Percentiles rank a stretch among this genome's conserved stretches.
Evolutionary conservation across 768 basidiomycete species (phyloP).

Genomic region (Crepidotus variabilis): DNA sequence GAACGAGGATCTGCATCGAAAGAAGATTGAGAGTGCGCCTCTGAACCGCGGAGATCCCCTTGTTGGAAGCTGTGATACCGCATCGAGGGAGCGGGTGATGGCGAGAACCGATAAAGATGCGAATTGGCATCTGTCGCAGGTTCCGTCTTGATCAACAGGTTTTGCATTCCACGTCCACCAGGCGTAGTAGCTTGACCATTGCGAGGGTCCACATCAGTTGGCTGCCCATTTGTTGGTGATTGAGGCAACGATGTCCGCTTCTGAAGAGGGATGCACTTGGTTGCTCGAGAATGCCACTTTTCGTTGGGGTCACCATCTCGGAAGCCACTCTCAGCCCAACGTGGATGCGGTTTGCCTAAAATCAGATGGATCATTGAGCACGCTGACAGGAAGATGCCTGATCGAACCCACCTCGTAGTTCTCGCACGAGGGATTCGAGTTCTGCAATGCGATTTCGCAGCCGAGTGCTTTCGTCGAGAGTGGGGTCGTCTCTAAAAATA

Average conservation of each 20-base stretch:
- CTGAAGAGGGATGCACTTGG: slow-evolving; percentile 52
- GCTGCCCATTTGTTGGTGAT: slow-evolving; percentile 24
- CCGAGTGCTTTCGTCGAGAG: slow-evolving; percentile 82
- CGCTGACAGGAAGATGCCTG: background rate
- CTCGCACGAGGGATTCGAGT: slow-evolving; percentile 87
- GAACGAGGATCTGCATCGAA: slow-evolving; percentile 36
- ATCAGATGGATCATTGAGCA: background rate
- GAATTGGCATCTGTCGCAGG: slow-evolving; percentile 45
- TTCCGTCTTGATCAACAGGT: slow-evolving; percentile 64
- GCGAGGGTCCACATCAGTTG: slow-evolving; percentile 27
- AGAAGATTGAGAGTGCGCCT: slow-evolving; percentile 20
- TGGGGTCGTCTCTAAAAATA: slow-evolving; percentile 71
- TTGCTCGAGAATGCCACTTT: slow-evolving; percentile 83
- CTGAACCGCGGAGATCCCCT: slow-evolving; percentile 34
- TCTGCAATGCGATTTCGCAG: slow-evolving; percentile 87
- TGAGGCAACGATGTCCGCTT: slow-evolving; percentile 18
- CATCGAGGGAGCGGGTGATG: slow-evolving; percentile 52
- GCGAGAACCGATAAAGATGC: slow-evolving; percentile 67
- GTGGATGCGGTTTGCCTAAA: slow-evolving; percentile 80
- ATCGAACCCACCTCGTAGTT: slow-evolving; percentile 62
- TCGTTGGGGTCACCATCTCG: slow-evolving; percentile 78
- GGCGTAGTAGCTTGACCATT: slow-evolving; percentile 39
- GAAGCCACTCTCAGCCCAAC: slow-evolving; percentile 79
- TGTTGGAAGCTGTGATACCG: slow-evolving; percentile 53
- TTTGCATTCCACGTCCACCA: slow-evolving; percentile 5